These are phyloP conservation scores for Fonsecaea multimorphosa DNA, from an alignment of 2,329 filamentous ascomycete species.

Conservation along the genomic window DNA sequence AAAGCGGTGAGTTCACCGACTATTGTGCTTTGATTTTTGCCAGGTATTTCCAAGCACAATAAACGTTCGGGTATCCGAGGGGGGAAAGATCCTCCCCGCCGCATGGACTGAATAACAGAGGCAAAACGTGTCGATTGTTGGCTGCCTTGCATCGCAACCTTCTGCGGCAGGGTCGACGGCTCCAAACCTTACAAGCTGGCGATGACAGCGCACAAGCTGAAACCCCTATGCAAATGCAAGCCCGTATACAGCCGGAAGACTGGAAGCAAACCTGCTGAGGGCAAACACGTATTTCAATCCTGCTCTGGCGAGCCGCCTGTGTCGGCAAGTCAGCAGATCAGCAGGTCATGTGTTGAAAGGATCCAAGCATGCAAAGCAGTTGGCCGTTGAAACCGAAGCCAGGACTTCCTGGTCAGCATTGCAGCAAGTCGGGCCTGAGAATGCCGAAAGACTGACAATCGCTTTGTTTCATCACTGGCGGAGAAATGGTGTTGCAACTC, in stretches of 20 bases:
- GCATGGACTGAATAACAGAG: conserved; percentile 4
- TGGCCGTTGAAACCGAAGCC: conserved; percentile 18
- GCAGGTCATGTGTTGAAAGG: conserved; percentile 22
- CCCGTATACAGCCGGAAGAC: background rate
- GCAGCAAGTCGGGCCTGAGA: conserved; percentile 5
- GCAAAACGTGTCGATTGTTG: conserved; percentile 11
- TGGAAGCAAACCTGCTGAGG: conserved; percentile 2
- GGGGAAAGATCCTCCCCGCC: background rate
- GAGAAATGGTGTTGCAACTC: conserved; percentile 20
- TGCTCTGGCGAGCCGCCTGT: conserved; percentile 5
- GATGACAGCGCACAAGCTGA: conserved; percentile 9
- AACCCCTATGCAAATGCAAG: background rate
- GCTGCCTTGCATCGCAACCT: conserved; percentile 18
- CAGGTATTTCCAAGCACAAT: conserved; percentile 1
- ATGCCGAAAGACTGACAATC: conserved; percentile 13
- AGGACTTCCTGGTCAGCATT: conserved; percentile 14
- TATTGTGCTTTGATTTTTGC: background rate
- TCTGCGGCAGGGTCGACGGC: conserved; percentile 7
- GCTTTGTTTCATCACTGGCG: conserved; percentile 18
- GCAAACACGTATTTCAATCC: conserved; percentile 3
- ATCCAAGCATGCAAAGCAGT: conserved; percentile 20
- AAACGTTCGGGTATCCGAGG: conserved; percentile 5
- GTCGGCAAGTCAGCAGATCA: conserved; percentile 5
- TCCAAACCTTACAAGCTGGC: background rate
- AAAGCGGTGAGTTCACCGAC: conserved; percentile 32